Base-by-base conservation (phyloP, 352 stramenopile genomes). In the Pelagophyceae sp. region DNA sequence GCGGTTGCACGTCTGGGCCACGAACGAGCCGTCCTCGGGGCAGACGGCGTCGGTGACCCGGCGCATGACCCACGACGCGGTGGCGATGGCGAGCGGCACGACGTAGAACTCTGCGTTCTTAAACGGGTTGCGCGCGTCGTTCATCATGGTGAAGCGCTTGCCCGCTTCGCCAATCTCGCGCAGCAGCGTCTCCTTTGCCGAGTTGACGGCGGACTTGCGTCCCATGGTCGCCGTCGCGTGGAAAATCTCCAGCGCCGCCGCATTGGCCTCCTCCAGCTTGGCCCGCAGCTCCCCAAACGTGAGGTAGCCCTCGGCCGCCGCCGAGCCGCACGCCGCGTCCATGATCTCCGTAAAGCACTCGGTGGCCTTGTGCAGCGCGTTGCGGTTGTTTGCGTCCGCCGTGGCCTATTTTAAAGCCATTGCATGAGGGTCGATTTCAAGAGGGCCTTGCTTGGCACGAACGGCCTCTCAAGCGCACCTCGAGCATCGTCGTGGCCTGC, bases 401-500 rank as follows among this genome's bases (percentile, higher is more conserved):
- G 96, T 99, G 5, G 96, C 96, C 78, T 97, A 94, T 29, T 99
- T 83, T 81, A n/a, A n/a, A n/a, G n/a, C n/a, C n/a, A n/a, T n/a
- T n/a, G n/a, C n/a, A n/a, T n/a, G n/a, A n/a, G n/a, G n/a, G n/a
- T n/a, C n/a, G n/a, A n/a, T n/a, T n/a, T n/a, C n/a, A n/a, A n/a
- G n/a, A n/a, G n/a, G n/a, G n/a, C n/a, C n/a, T n/a, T n/a, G n/a
- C n/a, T n/a, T n/a, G n/a, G n/a, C n/a, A n/a, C n/a, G n/a, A n/a
- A n/a, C n/a, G n/a, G n/a, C n/a, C n/a, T n/a, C n/a, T n/a, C n/a
- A n/a, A n/a, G n/a, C n/a, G n/a, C n/a, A n/a, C n/a, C 45, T 54
- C 45, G 45, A 54, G 45, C 45, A 54, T 54, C 11, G 45, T 54
- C 45, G 23, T 54, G 45, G 45, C 45, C 45, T 98, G 93, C 0